phyloP scores from a whole-genome alignment of 2,329 filamentous ascomycete species.

The Emergomyces pasteurianus region DNA sequence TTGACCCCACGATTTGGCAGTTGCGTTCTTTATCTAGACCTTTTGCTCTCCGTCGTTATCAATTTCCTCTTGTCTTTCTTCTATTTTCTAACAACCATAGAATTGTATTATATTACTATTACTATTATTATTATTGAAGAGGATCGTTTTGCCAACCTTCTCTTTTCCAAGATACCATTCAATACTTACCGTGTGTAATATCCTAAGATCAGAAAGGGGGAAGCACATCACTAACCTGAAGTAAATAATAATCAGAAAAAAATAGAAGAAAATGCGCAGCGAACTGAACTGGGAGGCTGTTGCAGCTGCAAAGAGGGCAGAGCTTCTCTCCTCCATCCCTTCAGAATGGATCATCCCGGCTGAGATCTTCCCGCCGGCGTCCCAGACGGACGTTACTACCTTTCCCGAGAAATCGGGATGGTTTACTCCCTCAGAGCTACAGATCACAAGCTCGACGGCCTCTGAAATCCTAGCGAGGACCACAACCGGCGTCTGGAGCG shows the following conservation, averaged over 20 bases:
- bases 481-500: constrained; percentile 11
- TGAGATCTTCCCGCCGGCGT: constrained; percentile 7
- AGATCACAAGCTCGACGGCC: constrained; percentile 9
- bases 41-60: no score
- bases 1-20: not conserved
- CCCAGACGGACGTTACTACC: constrained; percentile 8
- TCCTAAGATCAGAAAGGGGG: not conserved
- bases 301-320: constrained; percentile 27
- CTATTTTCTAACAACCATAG: not conserved
- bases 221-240: not conserved
- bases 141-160: not conserved
- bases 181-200: not conserved
- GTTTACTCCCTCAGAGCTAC: constrained; percentile 10
- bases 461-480: constrained; percentile 9
- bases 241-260: not conserved
- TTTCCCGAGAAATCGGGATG: constrained; percentile 11
- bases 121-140: not conserved
- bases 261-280: not conserved
- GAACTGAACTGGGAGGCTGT: constrained; percentile 20
- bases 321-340: constrained; percentile 27
- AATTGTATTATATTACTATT: not conserved
- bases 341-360: constrained; percentile 27
- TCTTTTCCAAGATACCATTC: not conserved
- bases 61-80: not conserved
- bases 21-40: not conserved